A percentile compares a stretch with the other conserved stretches of the same genome.
Conservation (phyloP, 2,329 filamentous ascomycete genomes). For the Penicillium sp. region DNA sequence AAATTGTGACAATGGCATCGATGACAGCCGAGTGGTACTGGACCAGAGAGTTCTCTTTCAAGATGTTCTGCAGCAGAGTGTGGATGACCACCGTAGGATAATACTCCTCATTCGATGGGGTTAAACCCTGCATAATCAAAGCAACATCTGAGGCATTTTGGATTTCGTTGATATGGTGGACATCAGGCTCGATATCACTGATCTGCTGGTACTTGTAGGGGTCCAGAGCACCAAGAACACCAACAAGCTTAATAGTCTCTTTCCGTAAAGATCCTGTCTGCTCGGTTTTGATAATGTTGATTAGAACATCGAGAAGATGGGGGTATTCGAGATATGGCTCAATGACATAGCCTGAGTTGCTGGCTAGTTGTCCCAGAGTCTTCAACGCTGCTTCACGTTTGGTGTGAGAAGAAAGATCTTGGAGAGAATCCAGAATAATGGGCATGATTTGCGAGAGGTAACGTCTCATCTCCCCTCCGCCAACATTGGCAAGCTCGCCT, state of each 20-base stretch:
- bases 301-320: constrained; percentile 83
- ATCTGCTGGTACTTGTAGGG: constrained; percentile 94
- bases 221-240: constrained; percentile 88
- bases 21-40: constrained; percentile 93
- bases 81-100: constrained; percentile 98
- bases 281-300: constrained; percentile 91
- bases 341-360: constrained; percentile 96
- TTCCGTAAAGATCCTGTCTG: constrained; percentile 79
- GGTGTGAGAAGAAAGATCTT: constrained; percentile 83
- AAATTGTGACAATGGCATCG: constrained; percentile 98
- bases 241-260: constrained; percentile 94
- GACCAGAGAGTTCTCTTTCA: constrained; percentile 83
- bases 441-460: constrained; percentile 94
- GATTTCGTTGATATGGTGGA: constrained; percentile 64
- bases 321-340: constrained; percentile 94
- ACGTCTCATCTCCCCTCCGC: constrained; percentile 85
- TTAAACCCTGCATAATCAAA: constrained; percentile 94
- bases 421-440: constrained; percentile 85
- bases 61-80: constrained; percentile 75
- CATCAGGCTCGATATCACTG: constrained; percentile 80
- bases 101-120: constrained; percentile 95
- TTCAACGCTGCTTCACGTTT: constrained; percentile 90
- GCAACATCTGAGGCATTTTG: constrained; percentile 82
- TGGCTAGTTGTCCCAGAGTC: constrained; percentile 85
- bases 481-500: constrained; percentile 88